These are phyloP conservation scores for Amaranthus hypochondriacus DNA, from an alignment of 148 eudicot genomes.

Conservation along the genomic window DNA sequence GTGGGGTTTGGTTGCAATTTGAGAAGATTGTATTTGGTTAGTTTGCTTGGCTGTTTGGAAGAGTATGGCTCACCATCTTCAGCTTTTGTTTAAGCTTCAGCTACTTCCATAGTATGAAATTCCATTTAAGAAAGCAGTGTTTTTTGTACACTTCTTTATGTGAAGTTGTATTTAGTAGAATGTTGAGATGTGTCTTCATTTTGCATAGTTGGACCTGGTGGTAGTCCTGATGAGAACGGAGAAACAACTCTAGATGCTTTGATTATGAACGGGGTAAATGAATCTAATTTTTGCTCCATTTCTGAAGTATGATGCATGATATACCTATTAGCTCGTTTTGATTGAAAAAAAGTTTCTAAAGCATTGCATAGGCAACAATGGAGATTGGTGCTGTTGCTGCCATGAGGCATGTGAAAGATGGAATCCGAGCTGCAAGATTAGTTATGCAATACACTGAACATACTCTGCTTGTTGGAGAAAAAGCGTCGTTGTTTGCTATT, in stretches of 20 bases:
- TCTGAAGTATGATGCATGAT: neutral
- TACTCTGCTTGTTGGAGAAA: slow-evolving; percentile 89
- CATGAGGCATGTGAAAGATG: slow-evolving; percentile 84
- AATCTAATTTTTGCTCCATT: slow-evolving; percentile 11
- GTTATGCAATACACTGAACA: slow-evolving; percentile 91
- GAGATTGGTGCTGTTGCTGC: slow-evolving; percentile 98
- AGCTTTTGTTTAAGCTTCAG: neutral
- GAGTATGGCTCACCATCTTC: neutral
- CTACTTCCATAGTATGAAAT: neutral
- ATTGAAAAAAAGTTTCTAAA: slow-evolving; percentile 35
- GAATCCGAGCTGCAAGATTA: slow-evolving; percentile 73
- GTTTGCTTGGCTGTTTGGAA: neutral
- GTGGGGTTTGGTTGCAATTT: neutral
- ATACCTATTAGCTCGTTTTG: slow-evolving; percentile 7
- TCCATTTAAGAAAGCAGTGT: neutral
- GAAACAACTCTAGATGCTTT: slow-evolving; percentile 92
- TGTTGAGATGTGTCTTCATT: neutral
- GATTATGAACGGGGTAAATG: slow-evolving; percentile 91
- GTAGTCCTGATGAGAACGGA: slow-evolving; percentile 96
- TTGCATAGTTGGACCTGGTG: slow-evolving; percentile 92
- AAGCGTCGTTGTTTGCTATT: slow-evolving; percentile 83
- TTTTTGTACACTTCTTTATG: neutral
- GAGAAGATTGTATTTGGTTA: neutral
- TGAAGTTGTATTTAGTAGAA: slow-evolving; percentile 6
- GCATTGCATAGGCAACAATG: slow-evolving; percentile 74